Evolutionary conservation across 352 stramenopile genomes (phyloP), one percentile per base, ranked within the genome.

Genomic region (Globisporangium paddicum): DNA sequence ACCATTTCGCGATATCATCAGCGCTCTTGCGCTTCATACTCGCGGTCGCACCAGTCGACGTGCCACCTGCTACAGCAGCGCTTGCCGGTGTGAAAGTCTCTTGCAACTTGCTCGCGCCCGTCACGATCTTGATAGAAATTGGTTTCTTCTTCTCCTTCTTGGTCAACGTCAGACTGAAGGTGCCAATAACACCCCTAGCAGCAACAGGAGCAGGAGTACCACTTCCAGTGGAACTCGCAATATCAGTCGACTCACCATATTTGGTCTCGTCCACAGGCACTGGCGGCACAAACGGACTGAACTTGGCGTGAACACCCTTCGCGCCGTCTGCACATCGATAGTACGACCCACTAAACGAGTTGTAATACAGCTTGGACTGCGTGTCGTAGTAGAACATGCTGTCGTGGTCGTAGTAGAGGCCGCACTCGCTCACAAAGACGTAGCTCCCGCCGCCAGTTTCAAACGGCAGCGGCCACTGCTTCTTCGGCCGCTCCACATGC

Each of bases 361-460:
- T 92, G 60, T 86, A 82, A 63, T 93, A 95, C 4, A 91, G 46
- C 55, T 86, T 90, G 16, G 79, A 75, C 19, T 82, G 71, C 35
- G 79, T 66, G 53, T 92, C 68, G 68, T 92, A 93, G 67, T 91
- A 93, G 32, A 92, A 95, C 82, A 90, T 83, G 58, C 80, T 93
- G 62, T 93, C 78, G 1, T 68, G 63, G 52, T 95, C 79, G 62
- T 86, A 95, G 57, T 92, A 93, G 44, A 95, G 67, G 0, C 86
- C 83, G 59, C 62, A 72, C 28, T 90, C 79, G 38, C 69, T 86
- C 18, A 63, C 70, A 55, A 77, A 95, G 11, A 90, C 67, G 40
- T 91, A 95, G 62, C 78, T 88, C 16, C 83, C 86, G 4, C 86
- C 86, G 14, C 62, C 83, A 11, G 75, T 87, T 66, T 95, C 86